phyloP scores from a whole-genome alignment of 2,329 filamentous ascomycete genomes.

The Venturia pyrina region DNA sequence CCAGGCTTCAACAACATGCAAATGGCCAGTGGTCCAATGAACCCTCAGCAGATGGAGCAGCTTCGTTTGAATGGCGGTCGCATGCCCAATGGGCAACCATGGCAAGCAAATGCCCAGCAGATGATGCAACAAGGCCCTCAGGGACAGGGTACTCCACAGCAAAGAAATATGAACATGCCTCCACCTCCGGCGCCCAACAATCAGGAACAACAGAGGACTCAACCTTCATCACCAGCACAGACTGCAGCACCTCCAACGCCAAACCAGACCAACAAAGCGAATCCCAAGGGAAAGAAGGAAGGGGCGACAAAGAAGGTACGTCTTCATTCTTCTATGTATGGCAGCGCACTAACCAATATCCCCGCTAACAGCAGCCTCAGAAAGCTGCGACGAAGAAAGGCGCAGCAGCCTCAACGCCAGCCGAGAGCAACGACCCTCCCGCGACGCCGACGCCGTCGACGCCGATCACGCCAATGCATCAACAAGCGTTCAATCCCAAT shows the following conservation, averaged over 20 bases:
- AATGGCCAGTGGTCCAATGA: constrained; percentile 25
- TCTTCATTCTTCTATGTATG: constrained; percentile 13
- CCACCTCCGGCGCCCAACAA: constrained; percentile 37
- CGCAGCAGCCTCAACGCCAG: constrained; percentile 29
- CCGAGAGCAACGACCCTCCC: constrained; percentile 33
- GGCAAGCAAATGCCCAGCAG: constrained; percentile 33
- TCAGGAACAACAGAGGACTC: constrained; percentile 28
- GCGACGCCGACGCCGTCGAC: constrained; percentile 40
- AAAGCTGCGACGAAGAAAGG: constrained; percentile 32
- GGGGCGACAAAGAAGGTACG: constrained; percentile 11
- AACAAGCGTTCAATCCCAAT: constrained; percentile 17
- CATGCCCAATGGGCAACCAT: constrained; percentile 6
- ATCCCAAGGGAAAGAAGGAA: constrained; percentile 65
- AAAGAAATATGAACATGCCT: constrained; percentile 50
- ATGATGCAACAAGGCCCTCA: constrained; percentile 43
- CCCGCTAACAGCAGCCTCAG: constrained; percentile 28
- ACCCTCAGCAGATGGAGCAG: constrained; percentile 48
- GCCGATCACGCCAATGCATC: constrained; percentile 36
- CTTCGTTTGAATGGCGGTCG: constrained; percentile 22
- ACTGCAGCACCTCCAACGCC: constrained; percentile 61
- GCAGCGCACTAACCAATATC: constrained; percentile 17
- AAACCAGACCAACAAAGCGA: constrained; percentile 60
- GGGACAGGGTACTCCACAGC: constrained; percentile 60
- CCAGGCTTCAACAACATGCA: constrained; percentile 47
- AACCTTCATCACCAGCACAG: constrained; percentile 38